Conservation (phyloP, 352 stramenopile species). For the Phytophthora ohioensis region DNA sequence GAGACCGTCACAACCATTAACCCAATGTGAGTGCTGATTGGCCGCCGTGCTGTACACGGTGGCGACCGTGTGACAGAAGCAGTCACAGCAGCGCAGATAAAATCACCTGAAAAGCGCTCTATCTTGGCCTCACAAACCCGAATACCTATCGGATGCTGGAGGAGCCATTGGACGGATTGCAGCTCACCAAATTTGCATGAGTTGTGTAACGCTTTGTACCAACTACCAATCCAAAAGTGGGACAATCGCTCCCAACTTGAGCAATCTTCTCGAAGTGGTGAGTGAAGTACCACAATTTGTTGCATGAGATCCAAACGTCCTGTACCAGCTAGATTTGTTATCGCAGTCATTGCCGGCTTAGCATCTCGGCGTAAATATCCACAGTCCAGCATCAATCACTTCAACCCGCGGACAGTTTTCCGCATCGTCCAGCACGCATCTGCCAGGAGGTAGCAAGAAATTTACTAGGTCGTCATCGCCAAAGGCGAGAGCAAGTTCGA, state of each 20-base stretch:
- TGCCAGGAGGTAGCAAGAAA: conserved; percentile 3
- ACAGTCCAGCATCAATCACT: conserved; percentile 21
- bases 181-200: background rate
- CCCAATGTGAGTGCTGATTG: too few species aligned
- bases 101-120: too few species aligned
- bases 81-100: background rate
- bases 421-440: conserved; percentile 17
- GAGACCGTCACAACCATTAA: too few species aligned
- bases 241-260: background rate
- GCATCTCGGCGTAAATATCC: background rate
- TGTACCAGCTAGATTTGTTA: background rate
- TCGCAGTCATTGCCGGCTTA: background rate
- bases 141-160: conserved; percentile 8
- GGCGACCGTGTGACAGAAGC: too few species aligned
- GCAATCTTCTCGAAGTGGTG: background rate
- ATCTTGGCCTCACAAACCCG: background rate
- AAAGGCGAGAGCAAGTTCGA: background rate
- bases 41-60: too few species aligned
- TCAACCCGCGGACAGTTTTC: background rate
- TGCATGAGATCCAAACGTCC: conserved; percentile 18
- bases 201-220: background rate
- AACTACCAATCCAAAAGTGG: background rate
- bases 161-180: conserved; percentile 9
- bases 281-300: conserved; percentile 13
- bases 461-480: conserved; percentile 1